Conservation (phyloP, 2,329 filamentous ascomycete genomes). For the Botrytis sinoallii region DNA sequence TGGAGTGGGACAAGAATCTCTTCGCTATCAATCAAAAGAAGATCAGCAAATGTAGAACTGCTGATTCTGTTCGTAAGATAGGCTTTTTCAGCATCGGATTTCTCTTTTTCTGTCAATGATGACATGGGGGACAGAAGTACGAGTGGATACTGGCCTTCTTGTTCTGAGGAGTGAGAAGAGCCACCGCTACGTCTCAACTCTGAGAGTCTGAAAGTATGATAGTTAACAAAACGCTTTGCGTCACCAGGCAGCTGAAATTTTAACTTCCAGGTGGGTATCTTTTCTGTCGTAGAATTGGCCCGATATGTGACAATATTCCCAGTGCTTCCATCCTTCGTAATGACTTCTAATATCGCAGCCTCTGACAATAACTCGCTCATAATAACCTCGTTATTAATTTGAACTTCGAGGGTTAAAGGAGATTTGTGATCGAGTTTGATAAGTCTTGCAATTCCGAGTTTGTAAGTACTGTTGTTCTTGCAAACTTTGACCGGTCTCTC, state of each 20-base stretch:
- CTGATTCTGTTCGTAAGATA: conserved; percentile 20
- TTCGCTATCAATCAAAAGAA: conserved; percentile 13
- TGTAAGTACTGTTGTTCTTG: background rate
- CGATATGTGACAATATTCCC: conserved; percentile 17
- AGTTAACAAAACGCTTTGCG: conserved; percentile 7
- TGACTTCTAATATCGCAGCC: background rate
- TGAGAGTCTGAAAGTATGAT: conserved; percentile 1
- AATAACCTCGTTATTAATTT: background rate
- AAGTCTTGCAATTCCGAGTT: background rate
- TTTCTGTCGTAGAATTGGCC: background rate
- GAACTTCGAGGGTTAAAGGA: conserved; percentile 12
- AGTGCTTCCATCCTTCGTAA: background rate
- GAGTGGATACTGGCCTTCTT: background rate
- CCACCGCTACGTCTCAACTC: background rate
- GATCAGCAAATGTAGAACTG: conserved; percentile 19
- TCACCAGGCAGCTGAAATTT: conserved; percentile 20
- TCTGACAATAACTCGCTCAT: conserved; percentile 17
- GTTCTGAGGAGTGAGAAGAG: background rate
- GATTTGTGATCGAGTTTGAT: conserved; percentile 3
- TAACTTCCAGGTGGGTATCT: conserved; percentile 20
- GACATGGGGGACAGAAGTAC: background rate
- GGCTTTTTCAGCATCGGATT: too few relatives aligned
- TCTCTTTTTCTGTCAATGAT: background rate
- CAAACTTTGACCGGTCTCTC: conserved; percentile 5
- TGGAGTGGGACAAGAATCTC: conserved; percentile 18